A percentile compares a stretch with the other conserved stretches of the same genome.
These are phyloP conservation scores for Petunia hybrid DNA, from an alignment of 305 asterid genomes.

Conservation along the genomic window DNA sequence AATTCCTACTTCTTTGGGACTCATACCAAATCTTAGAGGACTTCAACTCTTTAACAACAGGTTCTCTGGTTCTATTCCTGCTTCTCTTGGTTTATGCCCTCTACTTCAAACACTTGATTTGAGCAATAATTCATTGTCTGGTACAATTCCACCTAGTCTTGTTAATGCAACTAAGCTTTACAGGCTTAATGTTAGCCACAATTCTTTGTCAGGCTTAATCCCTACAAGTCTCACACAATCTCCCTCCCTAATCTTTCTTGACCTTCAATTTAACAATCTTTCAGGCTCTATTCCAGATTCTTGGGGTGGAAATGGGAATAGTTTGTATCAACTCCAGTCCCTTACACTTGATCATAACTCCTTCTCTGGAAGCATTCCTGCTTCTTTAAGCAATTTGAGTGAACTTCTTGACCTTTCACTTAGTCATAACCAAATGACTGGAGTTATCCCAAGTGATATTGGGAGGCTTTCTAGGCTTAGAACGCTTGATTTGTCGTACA, in stretches of 20 bases:
- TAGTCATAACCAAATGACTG: constrained; percentile 54
- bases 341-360: constrained; percentile 63
- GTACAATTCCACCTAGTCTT: constrained; percentile 58
- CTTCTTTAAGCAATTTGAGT: constrained; percentile 46
- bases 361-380: constrained; percentile 60
- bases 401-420: constrained; percentile 50
- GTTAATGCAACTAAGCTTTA: constrained; percentile 73
- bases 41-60: constrained; percentile 81
- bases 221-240: constrained; percentile 62
- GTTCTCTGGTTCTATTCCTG: constrained; percentile 78
- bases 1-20: constrained; percentile 73
- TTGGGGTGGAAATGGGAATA: constrained; percentile 57
- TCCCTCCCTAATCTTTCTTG: constrained; percentile 61
- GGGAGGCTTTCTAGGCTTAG: constrained; percentile 54
- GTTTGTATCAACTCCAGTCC: constrained; percentile 48
- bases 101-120: constrained; percentile 84
- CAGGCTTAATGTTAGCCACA: constrained; percentile 74
- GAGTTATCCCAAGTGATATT: constrained; percentile 51
- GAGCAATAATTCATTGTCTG: constrained; percentile 70
- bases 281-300: constrained; percentile 75
- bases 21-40: constrained; percentile 83
- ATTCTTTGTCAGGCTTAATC: constrained; percentile 69
- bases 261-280: constrained; percentile 63
- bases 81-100: constrained; percentile 69
- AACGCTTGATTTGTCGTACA: constrained; percentile 58